Evolutionary conservation across 768 basidiomycete species (phyloP).

Genomic region (Tricholoma bakamatsutake): DNA sequence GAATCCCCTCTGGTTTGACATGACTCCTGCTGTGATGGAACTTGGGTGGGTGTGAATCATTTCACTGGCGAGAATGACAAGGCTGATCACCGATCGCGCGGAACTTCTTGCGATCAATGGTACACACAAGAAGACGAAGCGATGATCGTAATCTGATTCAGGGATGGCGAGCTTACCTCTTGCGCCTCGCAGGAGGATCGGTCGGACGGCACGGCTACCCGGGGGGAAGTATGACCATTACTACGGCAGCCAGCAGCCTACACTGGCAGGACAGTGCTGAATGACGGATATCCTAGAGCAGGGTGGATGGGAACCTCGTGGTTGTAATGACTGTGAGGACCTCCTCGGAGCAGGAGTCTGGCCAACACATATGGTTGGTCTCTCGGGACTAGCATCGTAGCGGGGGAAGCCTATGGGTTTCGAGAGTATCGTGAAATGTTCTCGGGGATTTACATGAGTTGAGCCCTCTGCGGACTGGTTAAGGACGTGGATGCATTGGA

Average conservation of each 20-base stretch:
- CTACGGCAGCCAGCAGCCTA: conserved; percentile 4
- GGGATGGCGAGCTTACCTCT: conserved; percentile 26
- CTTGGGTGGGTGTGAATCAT: conserved; percentile 8
- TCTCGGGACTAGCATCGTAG: conserved; percentile 18
- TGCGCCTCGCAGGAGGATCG: conserved; percentile 19
- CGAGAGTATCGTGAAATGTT: conserved; percentile 30
- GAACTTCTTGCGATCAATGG: conserved; percentile 20
- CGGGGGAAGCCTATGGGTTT: conserved; percentile 37
- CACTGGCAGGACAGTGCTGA: conserved; percentile 12
- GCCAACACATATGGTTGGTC: conserved; percentile 27
- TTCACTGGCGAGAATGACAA: conserved; percentile 15
- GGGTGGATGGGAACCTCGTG: conserved; percentile 19
- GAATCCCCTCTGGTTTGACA: not conserved
- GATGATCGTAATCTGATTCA: conserved; percentile 13
- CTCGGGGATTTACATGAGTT: conserved; percentile 9
- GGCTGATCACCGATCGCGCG: conserved; percentile 8
- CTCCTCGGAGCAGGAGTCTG: conserved; percentile 30
- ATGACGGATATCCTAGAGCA: conserved; percentile 14
- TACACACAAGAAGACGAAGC: conserved; percentile 27
- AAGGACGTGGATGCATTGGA: conserved; percentile 8
- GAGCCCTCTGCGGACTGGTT: conserved; percentile 5
- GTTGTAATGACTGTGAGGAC: conserved; percentile 28
- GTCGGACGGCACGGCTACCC: not conserved
- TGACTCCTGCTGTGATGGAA: conserved; percentile 7
- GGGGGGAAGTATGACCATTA: conserved; percentile 6